Percentiles rank a stretch among this genome's conserved stretches.
Evolutionary conservation across 2,329 filamentous ascomycete species (phyloP).

Genomic region (Scytalidium lignicola): DNA sequence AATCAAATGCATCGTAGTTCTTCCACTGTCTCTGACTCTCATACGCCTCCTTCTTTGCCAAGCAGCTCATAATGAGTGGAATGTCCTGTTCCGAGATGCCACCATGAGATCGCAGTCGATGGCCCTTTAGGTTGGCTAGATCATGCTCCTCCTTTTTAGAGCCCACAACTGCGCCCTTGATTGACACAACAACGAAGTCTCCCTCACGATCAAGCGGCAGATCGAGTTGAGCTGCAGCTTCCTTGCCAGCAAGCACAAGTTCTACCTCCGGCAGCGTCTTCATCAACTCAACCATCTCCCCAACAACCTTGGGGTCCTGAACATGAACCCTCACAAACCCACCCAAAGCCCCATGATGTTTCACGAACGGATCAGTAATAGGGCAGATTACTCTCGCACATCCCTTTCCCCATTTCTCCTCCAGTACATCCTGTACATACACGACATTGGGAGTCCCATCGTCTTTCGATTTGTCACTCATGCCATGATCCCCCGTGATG

Average conservation of each 20-base stretch:
- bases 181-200: constrained; percentile 34
- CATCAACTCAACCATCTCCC: constrained; percentile 23
- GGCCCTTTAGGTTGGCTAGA: constrained; percentile 26
- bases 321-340: constrained; percentile 37
- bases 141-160: constrained; percentile 31
- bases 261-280: constrained; percentile 12
- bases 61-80: constrained; percentile 30
- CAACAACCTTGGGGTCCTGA: constrained; percentile 16
- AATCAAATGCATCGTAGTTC: constrained; percentile 35
- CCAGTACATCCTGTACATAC: constrained; percentile 34
- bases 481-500: constrained; percentile 38
- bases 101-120: constrained; percentile 35
- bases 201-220: constrained; percentile 36
- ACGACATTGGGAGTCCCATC: constrained; percentile 33
- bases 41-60: constrained; percentile 10
- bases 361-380: constrained; percentile 38
- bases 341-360: constrained; percentile 37
- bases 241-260: constrained; percentile 24
- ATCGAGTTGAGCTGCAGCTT: constrained; percentile 30
- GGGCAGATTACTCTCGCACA: constrained; percentile 36
- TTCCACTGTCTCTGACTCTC: constrained; percentile 24
- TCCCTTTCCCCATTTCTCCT: constrained; percentile 25
- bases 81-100: constrained; percentile 35
- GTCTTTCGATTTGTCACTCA: constrained; percentile 34
- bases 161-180: constrained; percentile 33